Conservation (phyloP, 768 basidiomycete genomes). For the Leccinum variicolor region DNA sequence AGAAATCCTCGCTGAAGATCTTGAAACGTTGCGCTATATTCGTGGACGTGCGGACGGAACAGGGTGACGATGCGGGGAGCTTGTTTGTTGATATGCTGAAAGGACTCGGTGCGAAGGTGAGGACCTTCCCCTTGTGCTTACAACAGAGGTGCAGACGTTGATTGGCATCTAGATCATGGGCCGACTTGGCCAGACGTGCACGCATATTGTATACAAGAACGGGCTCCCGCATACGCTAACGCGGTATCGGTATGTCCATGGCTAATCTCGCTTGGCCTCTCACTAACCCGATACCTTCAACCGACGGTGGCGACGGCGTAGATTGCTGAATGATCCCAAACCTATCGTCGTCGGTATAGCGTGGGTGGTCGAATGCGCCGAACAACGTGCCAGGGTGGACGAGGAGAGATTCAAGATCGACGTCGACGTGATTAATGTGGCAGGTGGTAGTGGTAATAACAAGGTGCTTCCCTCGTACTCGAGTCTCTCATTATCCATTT, state of each 20-base stretch:
- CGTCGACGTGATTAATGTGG: constrained; percentile 53
- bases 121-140: constrained; percentile 15
- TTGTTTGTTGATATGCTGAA: constrained; percentile 83
- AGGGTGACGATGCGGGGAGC: constrained; percentile 77
- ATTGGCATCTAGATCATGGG: constrained; percentile 47
- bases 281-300: background rate
- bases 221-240: constrained; percentile 71
- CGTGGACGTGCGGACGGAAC: constrained; percentile 74
- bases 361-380: constrained; percentile 87
- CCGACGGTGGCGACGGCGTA: constrained; percentile 20
- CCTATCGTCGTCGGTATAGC: constrained; percentile 79
- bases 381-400: constrained; percentile 59
- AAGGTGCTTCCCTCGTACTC: constrained; percentile 46
- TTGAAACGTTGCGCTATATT: constrained; percentile 76
- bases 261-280: background rate
- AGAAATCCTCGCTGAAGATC: constrained; percentile 41
- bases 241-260: constrained; percentile 56
- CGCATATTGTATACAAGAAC: constrained; percentile 85
- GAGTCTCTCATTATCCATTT: background rate
- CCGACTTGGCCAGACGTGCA: constrained; percentile 69
- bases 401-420: constrained; percentile 66
- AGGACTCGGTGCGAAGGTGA: constrained; percentile 75
- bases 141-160: background rate
- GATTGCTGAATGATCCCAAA: constrained; percentile 61
- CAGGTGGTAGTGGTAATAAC: constrained; percentile 49